Evolutionary conservation across 2,329 filamentous ascomycete species (phyloP).

Genomic region (Huntiella savannae): DNA sequence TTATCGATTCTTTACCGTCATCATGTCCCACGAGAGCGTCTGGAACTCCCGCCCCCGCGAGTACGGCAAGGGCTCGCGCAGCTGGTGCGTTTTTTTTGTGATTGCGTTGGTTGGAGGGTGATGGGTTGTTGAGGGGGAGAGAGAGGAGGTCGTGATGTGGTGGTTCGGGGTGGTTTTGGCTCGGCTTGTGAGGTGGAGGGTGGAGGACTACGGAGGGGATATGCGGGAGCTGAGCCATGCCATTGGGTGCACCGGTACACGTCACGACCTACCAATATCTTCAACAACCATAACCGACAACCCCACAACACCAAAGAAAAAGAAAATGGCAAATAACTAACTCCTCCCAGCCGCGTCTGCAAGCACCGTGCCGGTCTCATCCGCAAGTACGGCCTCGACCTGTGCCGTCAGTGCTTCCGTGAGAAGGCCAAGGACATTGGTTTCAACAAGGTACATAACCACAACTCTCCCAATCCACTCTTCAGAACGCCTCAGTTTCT

Average conservation of each 20-base stretch:
- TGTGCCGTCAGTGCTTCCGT: slow-evolving; percentile 64
- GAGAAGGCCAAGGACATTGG: slow-evolving; percentile 56
- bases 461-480: no score
- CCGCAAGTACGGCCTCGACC: slow-evolving; percentile 97
- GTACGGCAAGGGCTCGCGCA: slow-evolving; percentile 91
- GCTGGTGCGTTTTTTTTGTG: slow-evolving; percentile 53
- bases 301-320: neutral
- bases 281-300: no score
- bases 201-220: no score
- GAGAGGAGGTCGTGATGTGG: neutral
- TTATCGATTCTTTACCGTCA: slow-evolving; percentile 21
- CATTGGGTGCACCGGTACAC: no score
- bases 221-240: no score
- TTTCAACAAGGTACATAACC: slow-evolving; percentile 44
- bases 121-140: neutral
- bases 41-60: slow-evolving; percentile 96
- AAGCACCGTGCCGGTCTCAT: slow-evolving; percentile 97
- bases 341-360: slow-evolving; percentile 39
- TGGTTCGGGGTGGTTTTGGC: neutral
- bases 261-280: no score
- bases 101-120: neutral
- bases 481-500: neutral
- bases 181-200: no score
- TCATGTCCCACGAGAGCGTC: slow-evolving; percentile 71
- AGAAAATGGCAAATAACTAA: neutral